A percentile compares a stretch with the other conserved stretches of the same genome.
phyloP scores from a whole-genome alignment of 257 asterid species.

The Penstemon newberryi region DNA sequence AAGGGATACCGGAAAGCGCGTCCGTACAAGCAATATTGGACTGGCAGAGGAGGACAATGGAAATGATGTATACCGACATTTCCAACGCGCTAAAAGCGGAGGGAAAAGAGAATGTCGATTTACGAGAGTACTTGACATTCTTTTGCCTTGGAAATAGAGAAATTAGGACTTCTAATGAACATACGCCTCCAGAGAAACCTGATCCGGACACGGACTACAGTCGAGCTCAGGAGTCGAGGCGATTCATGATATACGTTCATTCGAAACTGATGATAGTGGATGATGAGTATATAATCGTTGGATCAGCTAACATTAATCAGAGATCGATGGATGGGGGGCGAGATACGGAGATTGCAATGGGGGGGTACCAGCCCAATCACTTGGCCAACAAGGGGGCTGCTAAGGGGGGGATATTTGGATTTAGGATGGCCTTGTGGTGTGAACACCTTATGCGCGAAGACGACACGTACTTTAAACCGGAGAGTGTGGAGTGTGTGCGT shows the following conservation, averaged over 20 bases:
- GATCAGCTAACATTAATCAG: conserved; percentile 94
- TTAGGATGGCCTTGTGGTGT: conserved; percentile 76
- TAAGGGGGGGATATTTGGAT: conserved; percentile 54
- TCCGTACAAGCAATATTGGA: conserved; percentile 90
- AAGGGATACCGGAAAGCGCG: conserved; percentile 77
- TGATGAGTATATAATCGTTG: conserved; percentile 86
- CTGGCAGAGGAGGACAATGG: conserved; percentile 98
- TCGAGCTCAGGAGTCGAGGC: conserved; percentile 74
- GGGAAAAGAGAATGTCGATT: conserved; percentile 47
- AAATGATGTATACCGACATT: conserved; percentile 86
- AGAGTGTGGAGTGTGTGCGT: conserved; percentile 56
- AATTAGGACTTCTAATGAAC: conserved; percentile 43
- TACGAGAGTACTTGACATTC: conserved; percentile 74
- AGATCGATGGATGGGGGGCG: conserved; percentile 92
- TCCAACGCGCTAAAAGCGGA: conserved; percentile 49
- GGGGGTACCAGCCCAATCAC: conserved; percentile 81
- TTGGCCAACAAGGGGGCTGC: conserved; percentile 38
- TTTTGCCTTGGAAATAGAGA: conserved; percentile 94
- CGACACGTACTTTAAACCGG: conserved; percentile 44
- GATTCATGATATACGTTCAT: conserved; percentile 97
- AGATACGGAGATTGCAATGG: conserved; percentile 92
- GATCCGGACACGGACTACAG: conserved; percentile 60
- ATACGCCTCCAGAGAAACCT: conserved; percentile 60
- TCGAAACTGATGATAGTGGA: conserved; percentile 95
- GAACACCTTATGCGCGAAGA: conserved; percentile 56